Evolutionary conservation across 139 green algal species (phyloP).

Genomic region (Tetradesmus lagerheimii): DNA sequence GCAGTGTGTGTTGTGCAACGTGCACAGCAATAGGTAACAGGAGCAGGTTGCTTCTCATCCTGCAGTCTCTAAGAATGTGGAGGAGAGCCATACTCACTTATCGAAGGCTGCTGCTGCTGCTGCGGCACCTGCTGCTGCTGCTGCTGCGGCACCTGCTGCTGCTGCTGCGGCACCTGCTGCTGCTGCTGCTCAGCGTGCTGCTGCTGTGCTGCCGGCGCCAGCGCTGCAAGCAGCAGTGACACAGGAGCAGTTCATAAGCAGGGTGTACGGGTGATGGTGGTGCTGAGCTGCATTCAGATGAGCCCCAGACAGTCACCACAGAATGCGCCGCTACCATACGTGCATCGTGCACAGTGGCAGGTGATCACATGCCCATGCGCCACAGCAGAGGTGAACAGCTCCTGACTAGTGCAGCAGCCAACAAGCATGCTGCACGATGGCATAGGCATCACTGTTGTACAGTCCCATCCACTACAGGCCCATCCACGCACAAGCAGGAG

Average conservation of each 20-base stretch:
- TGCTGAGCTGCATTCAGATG: background rate
- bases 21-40: no score
- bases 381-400: no score
- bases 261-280: background rate
- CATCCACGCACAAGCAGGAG: no score
- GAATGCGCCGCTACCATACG: background rate
- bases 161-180: slow-evolving; percentile 18
- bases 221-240: background rate
- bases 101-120: slow-evolving; percentile 6
- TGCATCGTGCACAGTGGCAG: background rate
- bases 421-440: no score
- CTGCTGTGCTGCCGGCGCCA: slow-evolving; percentile 15
- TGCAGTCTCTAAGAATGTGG: no score
- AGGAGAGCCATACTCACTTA: background rate
- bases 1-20: no score
- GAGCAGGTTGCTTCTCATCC: no score
- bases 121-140: slow-evolving; percentile 23
- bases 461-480: no score
- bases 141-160: background rate
- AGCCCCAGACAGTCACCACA: no score
- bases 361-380: no score
- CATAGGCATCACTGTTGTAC: no score
- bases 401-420: no score
- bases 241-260: background rate
- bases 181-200: slow-evolving; percentile 4